Base-by-base conservation (phyloP, 1,139 yeast species). In the Pichia cactophila region DNA sequence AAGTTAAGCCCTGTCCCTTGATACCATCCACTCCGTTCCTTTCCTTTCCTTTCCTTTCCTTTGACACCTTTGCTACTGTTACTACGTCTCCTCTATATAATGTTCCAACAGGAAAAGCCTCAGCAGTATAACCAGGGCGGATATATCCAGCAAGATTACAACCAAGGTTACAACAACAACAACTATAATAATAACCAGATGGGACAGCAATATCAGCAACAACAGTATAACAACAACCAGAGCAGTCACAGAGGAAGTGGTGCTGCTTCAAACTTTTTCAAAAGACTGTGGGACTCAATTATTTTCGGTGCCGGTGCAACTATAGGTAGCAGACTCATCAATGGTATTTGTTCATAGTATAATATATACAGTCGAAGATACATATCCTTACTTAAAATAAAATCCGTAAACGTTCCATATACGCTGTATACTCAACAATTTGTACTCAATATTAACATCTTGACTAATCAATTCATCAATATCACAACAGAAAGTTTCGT, bases 401-500 rank as follows among this genome's bases (percentile, higher is more conserved):
- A 49, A 53, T 1, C 78, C 74, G 56, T 79, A 80, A 58, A 71
- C 72, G 56, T 76, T 78, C 75, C 83, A 77, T 14, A 82, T 71
- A 58, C 85, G 74, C 41, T 68, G 68, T 5, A 81, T 65, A 5
- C 78, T 71, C 42, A 69, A 65, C 41, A 75, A 58, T 54, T 75
- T 77, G 11, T 67, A 69, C 5, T 61, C 59, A 26, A 63, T 56
- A 26, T 57, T 51, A 17, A 64, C 57, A 12, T 65, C 64, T 33
- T 61, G 54, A 55, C 71, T 69, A 44, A 69, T 69, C 45, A 82
- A 62, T 46, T 79, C 85, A 55, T 76, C 75, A 47, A 81, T 65
- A 61, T 82, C 88, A 45, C 73, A 66, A 23, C 70, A 58, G 81
- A 85, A 81, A 50, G 78, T 82, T 12, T 61, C 56, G 48, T 65